Evolutionary conservation across 306 rosid species (phyloP).

Genomic region (Vigna trinervia): DNA sequence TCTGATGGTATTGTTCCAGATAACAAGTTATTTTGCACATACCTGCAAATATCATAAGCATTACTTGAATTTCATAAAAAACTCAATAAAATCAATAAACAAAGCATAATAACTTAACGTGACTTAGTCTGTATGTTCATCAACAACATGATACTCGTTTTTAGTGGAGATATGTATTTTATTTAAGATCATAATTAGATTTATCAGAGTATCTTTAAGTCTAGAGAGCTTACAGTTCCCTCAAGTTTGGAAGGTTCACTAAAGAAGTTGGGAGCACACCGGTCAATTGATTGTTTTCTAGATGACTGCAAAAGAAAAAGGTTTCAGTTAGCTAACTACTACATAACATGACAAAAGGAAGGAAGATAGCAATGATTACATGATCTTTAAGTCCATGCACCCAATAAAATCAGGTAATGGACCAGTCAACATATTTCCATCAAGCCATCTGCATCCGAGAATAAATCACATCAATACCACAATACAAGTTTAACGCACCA

Average conservation of each 20-base stretch:
- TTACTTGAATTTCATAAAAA: constrained; percentile 6
- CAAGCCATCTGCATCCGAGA: constrained; percentile 52
- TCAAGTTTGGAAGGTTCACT: constrained; percentile 73
- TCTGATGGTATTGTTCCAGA: constrained; percentile 77
- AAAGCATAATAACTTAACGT: constrained; percentile 10
- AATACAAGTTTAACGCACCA: constrained; percentile 26
- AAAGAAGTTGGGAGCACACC: constrained; percentile 78
- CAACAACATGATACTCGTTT: not conserved
- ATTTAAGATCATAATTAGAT: constrained; percentile 13
- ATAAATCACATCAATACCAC: constrained; percentile 33
- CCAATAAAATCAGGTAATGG: constrained; percentile 86
- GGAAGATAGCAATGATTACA: constrained; percentile 58
- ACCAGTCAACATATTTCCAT: constrained; percentile 64
- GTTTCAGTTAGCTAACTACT: constrained; percentile 46
- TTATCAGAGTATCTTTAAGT: constrained; percentile 27
- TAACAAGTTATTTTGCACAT: constrained; percentile 83
- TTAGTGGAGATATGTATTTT: not conserved
- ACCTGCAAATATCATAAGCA: constrained; percentile 62
- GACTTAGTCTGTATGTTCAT: not conserved
- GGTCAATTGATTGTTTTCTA: constrained; percentile 83
- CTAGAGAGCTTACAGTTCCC: constrained; percentile 74
- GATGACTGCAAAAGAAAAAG: constrained; percentile 72
- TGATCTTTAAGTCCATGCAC: constrained; percentile 73
- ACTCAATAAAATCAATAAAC: constrained; percentile 4
- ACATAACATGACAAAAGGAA: constrained; percentile 21